These are phyloP conservation scores for Fusarium palustre DNA, from an alignment of 2,329 filamentous ascomycete species.

Conservation along the genomic window DNA sequence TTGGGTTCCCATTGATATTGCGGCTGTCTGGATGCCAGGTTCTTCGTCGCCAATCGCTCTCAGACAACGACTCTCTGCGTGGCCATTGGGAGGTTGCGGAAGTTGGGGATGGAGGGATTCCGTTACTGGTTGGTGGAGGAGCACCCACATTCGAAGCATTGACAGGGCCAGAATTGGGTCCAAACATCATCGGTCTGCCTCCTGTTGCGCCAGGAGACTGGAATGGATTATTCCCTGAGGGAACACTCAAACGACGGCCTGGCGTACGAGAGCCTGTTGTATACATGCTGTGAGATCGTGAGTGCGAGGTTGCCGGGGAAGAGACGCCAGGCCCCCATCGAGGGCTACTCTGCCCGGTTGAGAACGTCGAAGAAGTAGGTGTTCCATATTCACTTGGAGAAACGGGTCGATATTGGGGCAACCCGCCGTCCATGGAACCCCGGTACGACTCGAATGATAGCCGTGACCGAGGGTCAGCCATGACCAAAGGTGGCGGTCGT, in stretches of 20 bases:
- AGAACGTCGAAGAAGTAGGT: slow-evolving; percentile 85
- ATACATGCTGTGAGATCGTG: slow-evolving; percentile 80
- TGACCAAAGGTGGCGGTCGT: slow-evolving; percentile 83
- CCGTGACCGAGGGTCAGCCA: slow-evolving; percentile 78
- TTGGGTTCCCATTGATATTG: slow-evolving; percentile 71
- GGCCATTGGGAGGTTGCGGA: slow-evolving; percentile 71
- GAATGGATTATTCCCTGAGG: slow-evolving; percentile 80
- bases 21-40: slow-evolving; percentile 91
- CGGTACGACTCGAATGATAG: slow-evolving; percentile 76
- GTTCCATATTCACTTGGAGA: slow-evolving; percentile 83
- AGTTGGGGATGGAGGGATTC: slow-evolving; percentile 74
- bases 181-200: slow-evolving; percentile 67
- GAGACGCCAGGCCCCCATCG: slow-evolving; percentile 75
- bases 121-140: slow-evolving; percentile 68
- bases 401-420: slow-evolving; percentile 68
- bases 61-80: slow-evolving; percentile 74
- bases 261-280: slow-evolving; percentile 71
- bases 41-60: slow-evolving; percentile 83
- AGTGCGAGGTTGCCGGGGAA: slow-evolving; percentile 78
- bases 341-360: slow-evolving; percentile 80
- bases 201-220: slow-evolving; percentile 69
- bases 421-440: slow-evolving; percentile 72
- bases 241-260: slow-evolving; percentile 83
- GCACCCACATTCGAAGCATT: slow-evolving; percentile 67
- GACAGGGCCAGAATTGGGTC: slow-evolving; percentile 65